Evolutionary conservation across 2,329 filamentous ascomycete genomes (phyloP), one percentile per base, ranked within the genome.

Genomic region (Xylogone sp.): DNA sequence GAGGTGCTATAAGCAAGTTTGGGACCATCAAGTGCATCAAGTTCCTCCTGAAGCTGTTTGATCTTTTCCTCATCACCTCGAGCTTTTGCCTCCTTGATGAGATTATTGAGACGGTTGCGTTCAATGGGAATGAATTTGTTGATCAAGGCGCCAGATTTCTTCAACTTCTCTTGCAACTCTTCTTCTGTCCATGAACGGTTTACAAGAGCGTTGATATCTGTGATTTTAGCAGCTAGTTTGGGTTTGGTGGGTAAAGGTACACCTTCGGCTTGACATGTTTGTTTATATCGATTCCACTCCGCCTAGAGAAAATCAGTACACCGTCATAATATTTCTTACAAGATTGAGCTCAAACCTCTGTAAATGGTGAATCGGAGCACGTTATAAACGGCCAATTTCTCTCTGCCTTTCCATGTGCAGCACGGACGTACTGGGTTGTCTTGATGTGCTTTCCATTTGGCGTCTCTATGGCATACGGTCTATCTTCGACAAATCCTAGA

Each of bases 311-410:
- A 12, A 46, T 62, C 42, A 58, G 54, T 43, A 53, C 34, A 42
- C 21, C 58, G 68, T 52, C 71, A 63, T 55, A 46, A 50, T 12
- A 21, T 4, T 10, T 13, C 7, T 13, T 18, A 20, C 6, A 21
- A 7, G 2, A 16, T 19, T 16, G 19, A 8, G 7, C 45, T 67
- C 77, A 57, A 74, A 90, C 87, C 69, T 94, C 90, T n/a, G 87
- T 89, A 64, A 97, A 88, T 42, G 79, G 76, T 46, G 85, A 83
- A 67, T 96, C 92, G 0, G 94, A 97, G 65, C 93, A 92, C 56
- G 87, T 86, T 55, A 94, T 86, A 69, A 97, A 97, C 3, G 92
- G 91, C 72, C 91, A 97, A 31, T 92, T 84, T 66, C 87, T 87
- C 64, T 90, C 81, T 0, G 88, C 79, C 62, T 92, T 91, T 44